These are phyloP conservation scores for Tetradesmus obliquus DNA, from an alignment of 139 green algal genomes.

Conservation along the genomic window DNA sequence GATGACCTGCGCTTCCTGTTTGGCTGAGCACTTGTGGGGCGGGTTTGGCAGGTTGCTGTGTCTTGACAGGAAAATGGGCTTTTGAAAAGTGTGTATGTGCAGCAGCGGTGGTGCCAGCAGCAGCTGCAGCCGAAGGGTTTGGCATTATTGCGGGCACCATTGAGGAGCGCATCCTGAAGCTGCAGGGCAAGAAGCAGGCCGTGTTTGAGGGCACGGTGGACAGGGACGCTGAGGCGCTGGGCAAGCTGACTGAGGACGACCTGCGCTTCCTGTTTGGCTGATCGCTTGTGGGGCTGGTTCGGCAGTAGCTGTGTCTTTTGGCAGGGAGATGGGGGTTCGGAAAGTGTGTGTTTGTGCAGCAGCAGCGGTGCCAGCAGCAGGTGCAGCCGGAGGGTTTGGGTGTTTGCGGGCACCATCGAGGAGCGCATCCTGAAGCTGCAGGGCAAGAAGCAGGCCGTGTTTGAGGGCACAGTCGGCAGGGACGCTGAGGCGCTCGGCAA, in stretches of 20 bases:
- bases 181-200: slow-evolving; percentile 91
- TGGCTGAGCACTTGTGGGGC: slow-evolving; percentile 38
- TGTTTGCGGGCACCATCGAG: slow-evolving; percentile 92
- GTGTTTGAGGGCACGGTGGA: slow-evolving; percentile 86
- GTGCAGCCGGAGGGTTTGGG: not conserved
- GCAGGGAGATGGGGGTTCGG: not conserved
- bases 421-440: slow-evolving; percentile 66
- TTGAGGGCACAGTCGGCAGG: slow-evolving; percentile 64
- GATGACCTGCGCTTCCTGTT: slow-evolving; percentile 96
- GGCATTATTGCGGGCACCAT: too few relatives aligned
- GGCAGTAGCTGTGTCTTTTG: not conserved
- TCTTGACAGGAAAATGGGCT: not conserved
- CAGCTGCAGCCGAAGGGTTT: not conserved
- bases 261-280: slow-evolving; percentile 91
- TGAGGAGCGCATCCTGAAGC: slow-evolving; percentile 85
- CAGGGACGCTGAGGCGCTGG: slow-evolving; percentile 59
- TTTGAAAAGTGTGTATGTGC: not conserved
- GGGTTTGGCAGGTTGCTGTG: not conserved
- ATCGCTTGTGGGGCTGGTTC: not conserved
- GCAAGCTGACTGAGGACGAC: slow-evolving; percentile 89
- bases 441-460: not conserved
- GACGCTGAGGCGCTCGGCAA: slow-evolving; percentile 80
- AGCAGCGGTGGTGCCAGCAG: not conserved
- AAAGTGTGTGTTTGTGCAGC: not conserved
- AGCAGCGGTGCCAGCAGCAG: not conserved